Base-by-base conservation (phyloP, 2,329 filamentous ascomycete genomes). In the Phialemoniopsis sp. region DNA sequence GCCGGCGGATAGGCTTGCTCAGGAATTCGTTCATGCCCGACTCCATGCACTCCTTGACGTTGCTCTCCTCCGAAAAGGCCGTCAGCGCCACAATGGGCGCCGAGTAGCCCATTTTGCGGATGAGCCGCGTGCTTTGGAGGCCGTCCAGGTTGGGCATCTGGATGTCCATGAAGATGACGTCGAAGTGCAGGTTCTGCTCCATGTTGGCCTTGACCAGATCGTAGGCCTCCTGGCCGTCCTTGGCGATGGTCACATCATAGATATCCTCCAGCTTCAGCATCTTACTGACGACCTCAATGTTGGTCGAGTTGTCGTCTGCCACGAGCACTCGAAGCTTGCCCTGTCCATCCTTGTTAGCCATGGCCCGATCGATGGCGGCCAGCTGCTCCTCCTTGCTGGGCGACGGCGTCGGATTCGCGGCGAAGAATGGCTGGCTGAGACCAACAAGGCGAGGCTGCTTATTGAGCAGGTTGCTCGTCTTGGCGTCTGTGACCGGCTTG, bases 121-220 rank as follows among this genome's bases (percentile, higher is more conserved):
- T 95, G 28, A 94, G 68, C 9, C 84, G 78, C 1, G 90, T 95
- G 34, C 85, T 90, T 57, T 95, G 85, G 17, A 96, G 67, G 2
- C 90, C 90, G 54, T 95, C 89, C 13, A 96, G 75, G 46, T 93
- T 94, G 4, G 90, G 90, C 90, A 96, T 96, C 63, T 87, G 88
- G 8, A 95, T 85, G 53, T 96, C 90, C 90, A 95, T 96, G 56
- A 95, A 93, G 46, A 96, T 91, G 18, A 96, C 72, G 50, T 95
- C 88, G 56, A 91, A 95, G 3, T 76, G 76, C 39, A 76, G 72
- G 38, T 82, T 76, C 19, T 75, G 76, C 36, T 82, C 79, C 85
- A 95, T 93, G 46, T 82, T 85, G 13, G 80, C 80, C 57, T 89
- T 90, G 48, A 95, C 89, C 19, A 85, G 71, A 45, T 95, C 89